A percentile compares a stretch with the other conserved stretches of the same genome.
phyloP scores from a whole-genome alignment of 225 moss, liverwort and hornwort species.

The Anthoceros angustus region DNA sequence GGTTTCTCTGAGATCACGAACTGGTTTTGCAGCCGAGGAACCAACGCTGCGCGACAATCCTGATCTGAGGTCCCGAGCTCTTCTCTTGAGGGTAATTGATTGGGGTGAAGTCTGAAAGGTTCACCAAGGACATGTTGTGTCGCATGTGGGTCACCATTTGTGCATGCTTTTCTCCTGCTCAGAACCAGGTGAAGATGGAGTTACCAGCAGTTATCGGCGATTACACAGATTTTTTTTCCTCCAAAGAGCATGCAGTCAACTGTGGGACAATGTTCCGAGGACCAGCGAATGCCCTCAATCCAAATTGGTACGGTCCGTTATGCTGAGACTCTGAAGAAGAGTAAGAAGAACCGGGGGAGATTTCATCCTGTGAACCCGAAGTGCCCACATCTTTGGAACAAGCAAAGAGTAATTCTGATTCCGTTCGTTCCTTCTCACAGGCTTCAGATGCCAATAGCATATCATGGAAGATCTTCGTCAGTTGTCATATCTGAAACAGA shows the following conservation, averaged over 20 bases:
- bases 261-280: conserved; percentile 57
- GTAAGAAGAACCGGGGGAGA: no score
- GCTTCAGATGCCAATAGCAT: conserved; percentile 83
- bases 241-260: conserved; percentile 79
- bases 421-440: conserved; percentile 15
- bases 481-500: conserved; percentile 72
- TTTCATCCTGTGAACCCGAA: no score
- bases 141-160: background rate
- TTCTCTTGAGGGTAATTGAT: conserved; percentile 49
- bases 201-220: conserved; percentile 78
- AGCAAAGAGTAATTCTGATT: no score
- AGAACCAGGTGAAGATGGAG: conserved; percentile 86
- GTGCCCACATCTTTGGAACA: no score
- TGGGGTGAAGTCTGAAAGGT: background rate
- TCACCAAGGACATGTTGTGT: background rate
- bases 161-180: conserved; percentile 1
- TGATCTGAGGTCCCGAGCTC: conserved; percentile 36
- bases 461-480: conserved; percentile 92
- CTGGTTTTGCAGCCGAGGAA: conserved; percentile 40
- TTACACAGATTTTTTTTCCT: conserved; percentile 96
- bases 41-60: conserved; percentile 57
- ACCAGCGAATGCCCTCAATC: conserved; percentile 69
- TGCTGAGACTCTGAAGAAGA: no score
- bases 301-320: conserved; percentile 38
- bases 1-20: background rate